Evolutionary conservation across 192 early-diverging fungal species (phyloP).

Genomic region (Spizellomyces sp.): DNA sequence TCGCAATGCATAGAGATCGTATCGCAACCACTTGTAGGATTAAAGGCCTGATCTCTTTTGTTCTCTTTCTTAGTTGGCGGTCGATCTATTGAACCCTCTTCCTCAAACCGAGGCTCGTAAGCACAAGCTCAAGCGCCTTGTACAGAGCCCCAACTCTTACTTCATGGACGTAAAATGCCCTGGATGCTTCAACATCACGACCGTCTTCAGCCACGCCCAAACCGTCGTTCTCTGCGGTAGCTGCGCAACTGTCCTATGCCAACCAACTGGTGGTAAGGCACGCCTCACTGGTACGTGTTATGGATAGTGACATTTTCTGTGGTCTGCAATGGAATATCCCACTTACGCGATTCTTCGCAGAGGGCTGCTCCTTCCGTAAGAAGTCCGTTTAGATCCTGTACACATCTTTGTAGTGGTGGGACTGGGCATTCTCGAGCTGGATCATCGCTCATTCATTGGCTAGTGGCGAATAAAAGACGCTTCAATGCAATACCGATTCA

Average conservation of each 20-base stretch:
- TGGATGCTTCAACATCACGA: conserved; percentile 79
- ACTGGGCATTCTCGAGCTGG: too few species aligned
- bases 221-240: conserved; percentile 95
- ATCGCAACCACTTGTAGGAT: not conserved
- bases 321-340: not conserved
- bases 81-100: conserved; percentile 94
- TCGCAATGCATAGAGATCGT: too few species aligned
- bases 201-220: conserved; percentile 99
- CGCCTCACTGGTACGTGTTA: conserved; percentile 82
- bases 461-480: too few species aligned
- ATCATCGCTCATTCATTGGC: too few species aligned
- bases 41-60: not conserved
- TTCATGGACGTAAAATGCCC: conserved; percentile 99
- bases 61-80: conserved; percentile 65
- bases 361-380: conserved; percentile 81
- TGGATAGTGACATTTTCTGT: not conserved
- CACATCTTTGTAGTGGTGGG: too few species aligned
- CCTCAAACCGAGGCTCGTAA: conserved; percentile 70
- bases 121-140: conserved; percentile 96
- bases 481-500: too few species aligned
- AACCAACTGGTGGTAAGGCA: conserved; percentile 98
- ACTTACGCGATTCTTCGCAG: conserved; percentile 34
- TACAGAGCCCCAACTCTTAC: conserved; percentile 96
- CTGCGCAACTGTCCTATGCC: conserved; percentile 97
- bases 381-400: conserved; percentile 54